Conservation (phyloP, 2,329 filamentous ascomycete species). For the Tolypocladium ophioglossoides region DNA sequence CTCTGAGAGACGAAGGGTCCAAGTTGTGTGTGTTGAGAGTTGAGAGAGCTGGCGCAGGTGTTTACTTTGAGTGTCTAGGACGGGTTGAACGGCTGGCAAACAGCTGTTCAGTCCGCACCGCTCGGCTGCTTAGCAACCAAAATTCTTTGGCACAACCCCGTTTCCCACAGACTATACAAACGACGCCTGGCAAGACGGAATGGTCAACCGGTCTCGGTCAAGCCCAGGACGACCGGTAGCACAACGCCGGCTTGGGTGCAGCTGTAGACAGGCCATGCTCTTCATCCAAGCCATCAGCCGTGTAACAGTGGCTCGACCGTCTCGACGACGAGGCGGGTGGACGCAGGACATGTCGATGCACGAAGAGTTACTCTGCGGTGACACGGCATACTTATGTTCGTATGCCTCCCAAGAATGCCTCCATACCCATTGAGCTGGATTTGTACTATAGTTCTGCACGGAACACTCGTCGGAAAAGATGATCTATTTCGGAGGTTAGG, state of each 20-base stretch:
- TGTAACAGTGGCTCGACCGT: background rate
- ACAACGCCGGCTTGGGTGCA: background rate
- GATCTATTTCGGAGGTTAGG: no score
- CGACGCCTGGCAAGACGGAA: background rate
- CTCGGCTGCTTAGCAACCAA: background rate
- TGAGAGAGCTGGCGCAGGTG: background rate
- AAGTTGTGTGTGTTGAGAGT: background rate
- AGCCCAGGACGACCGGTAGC: background rate
- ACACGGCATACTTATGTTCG: background rate
- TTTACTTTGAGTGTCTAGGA: background rate
- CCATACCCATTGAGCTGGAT: no score
- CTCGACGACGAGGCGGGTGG: background rate
- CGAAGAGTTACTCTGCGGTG: background rate
- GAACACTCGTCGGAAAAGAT: no score
- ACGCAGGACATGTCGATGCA: background rate
- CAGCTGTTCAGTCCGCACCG: background rate
- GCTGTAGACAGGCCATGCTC: no score
- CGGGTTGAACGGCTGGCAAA: background rate
- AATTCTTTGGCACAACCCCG: background rate
- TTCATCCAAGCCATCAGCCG: background rate
- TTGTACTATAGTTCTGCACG: no score
- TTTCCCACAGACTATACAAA: background rate
- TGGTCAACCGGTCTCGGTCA: background rate
- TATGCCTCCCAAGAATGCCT: no score
- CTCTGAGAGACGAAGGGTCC: background rate